A percentile compares a stretch with the other conserved stretches of the same genome.
phyloP scores from a whole-genome alignment of 2,329 filamentous ascomycete genomes.

The Fusarium tanahbumbuense region DNA sequence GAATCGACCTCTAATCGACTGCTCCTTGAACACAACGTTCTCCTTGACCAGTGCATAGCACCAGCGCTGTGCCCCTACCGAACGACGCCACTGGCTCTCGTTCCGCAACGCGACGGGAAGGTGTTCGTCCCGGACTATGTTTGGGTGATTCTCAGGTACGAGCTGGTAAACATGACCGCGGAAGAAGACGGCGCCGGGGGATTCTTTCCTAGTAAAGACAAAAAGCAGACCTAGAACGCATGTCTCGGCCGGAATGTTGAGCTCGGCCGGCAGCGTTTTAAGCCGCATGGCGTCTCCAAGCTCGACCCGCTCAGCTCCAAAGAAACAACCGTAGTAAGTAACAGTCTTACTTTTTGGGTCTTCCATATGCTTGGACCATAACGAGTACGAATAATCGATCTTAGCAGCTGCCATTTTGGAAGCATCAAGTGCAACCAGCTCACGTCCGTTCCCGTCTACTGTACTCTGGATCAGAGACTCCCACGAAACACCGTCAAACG shows the following conservation, averaged over 20 bases:
- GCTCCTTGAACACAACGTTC: conserved; percentile 60
- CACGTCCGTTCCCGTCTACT: conserved; percentile 53
- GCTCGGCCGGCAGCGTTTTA: conserved; percentile 54
- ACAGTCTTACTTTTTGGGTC: conserved; percentile 50
- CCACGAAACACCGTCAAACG: conserved; percentile 59
- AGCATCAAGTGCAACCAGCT: conserved; percentile 60
- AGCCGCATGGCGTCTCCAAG: conserved; percentile 62
- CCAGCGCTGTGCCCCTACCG: conserved; percentile 50
- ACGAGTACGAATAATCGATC: conserved; percentile 61
- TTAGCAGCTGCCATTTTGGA: conserved; percentile 64
- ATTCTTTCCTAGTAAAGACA: conserved; percentile 54
- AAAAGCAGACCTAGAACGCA: conserved; percentile 54
- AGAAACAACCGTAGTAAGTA: conserved; percentile 61
- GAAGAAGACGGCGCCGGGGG: conserved; percentile 54
- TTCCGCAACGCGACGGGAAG: conserved; percentile 57
- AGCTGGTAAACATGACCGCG: conserved; percentile 56
- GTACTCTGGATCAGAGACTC: conserved; percentile 50
- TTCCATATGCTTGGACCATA: conserved; percentile 56
- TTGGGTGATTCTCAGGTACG: conserved; percentile 46
- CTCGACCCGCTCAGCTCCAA: conserved; percentile 63
- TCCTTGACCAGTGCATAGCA: conserved; percentile 57
- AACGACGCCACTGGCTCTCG: conserved; percentile 55
- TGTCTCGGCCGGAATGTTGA: conserved; percentile 49
- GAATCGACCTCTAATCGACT: conserved; percentile 65
- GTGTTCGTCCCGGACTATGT: conserved; percentile 51